phyloP scores from a whole-genome alignment of 352 stramenopile genomes.

The Pythium dissimile region DNA sequence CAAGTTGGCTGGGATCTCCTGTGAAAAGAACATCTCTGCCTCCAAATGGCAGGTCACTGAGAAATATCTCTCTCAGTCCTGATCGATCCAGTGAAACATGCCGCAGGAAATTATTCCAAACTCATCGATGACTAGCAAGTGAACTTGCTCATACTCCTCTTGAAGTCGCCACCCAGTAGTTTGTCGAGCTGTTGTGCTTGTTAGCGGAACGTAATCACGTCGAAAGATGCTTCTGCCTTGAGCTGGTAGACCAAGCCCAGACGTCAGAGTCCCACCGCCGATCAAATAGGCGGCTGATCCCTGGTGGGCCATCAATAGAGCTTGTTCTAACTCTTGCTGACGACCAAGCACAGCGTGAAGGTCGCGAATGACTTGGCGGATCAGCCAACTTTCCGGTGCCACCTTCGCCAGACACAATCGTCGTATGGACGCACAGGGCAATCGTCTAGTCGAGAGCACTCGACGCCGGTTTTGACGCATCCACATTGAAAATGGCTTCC shows the following conservation, averaged over 20 bases:
- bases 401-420: neutral
- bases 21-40: neutral
- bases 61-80: neutral
- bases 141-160: neutral
- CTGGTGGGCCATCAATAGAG: neutral
- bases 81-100: conserved; percentile 3
- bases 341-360: neutral
- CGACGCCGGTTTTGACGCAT: neutral
- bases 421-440: neutral
- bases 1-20: neutral
- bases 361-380: conserved; percentile 1
- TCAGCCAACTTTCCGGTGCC: conserved; percentile 2
- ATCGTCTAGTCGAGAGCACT: neutral
- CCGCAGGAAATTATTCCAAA: neutral
- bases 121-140: neutral
- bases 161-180: neutral
- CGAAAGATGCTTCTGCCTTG: neutral
- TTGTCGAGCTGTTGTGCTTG: neutral
- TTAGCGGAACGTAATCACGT: neutral
- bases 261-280: neutral
- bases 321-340: neutral
- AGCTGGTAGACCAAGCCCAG: neutral
- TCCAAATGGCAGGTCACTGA: neutral
- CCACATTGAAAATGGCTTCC: neutral
- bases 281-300: neutral